phyloP scores from a whole-genome alignment of 768 basidiomycete genomes.

The Pleurotus pulmonarius region DNA sequence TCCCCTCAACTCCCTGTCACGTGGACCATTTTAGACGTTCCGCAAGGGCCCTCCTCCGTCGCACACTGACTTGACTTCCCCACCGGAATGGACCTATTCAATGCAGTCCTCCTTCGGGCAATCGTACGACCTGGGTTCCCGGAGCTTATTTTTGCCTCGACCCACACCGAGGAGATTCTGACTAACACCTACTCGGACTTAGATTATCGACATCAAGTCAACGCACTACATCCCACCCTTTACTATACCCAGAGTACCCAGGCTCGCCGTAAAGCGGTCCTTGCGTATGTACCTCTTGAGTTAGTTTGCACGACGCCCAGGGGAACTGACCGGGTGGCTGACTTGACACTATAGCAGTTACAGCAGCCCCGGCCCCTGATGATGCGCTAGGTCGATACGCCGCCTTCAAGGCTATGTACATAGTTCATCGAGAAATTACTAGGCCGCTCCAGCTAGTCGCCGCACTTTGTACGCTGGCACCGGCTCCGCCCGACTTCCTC shows the following conservation, averaged over 20 bases:
- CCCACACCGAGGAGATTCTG: conserved; percentile 7
- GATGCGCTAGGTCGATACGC: too few relatives aligned
- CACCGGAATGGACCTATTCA: background rate
- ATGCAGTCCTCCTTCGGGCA: background rate
- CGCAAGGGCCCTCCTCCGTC: background rate
- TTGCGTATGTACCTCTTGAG: background rate
- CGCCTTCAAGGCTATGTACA: background rate
- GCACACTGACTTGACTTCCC: background rate
- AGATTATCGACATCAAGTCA: conserved; percentile 1
- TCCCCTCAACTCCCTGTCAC: background rate
- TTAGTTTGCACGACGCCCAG: background rate
- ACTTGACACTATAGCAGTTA: too few relatives aligned
- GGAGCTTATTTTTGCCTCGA: background rate
- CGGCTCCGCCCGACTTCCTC: conserved; percentile 7
- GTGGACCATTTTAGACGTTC: background rate
- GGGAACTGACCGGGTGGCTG: background rate
- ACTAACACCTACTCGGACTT: background rate
- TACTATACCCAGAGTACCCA: background rate
- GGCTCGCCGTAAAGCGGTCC: conserved; percentile 1
- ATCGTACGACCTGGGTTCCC: background rate
- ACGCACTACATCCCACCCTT: background rate
- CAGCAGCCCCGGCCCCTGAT: too few relatives aligned
- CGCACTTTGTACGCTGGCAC: background rate
- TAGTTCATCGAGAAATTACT: background rate
- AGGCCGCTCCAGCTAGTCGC: background rate